These are phyloP conservation scores for Didymella segeticola DNA, from an alignment of 2,329 filamentous ascomycete species.

Conservation along the genomic window DNA sequence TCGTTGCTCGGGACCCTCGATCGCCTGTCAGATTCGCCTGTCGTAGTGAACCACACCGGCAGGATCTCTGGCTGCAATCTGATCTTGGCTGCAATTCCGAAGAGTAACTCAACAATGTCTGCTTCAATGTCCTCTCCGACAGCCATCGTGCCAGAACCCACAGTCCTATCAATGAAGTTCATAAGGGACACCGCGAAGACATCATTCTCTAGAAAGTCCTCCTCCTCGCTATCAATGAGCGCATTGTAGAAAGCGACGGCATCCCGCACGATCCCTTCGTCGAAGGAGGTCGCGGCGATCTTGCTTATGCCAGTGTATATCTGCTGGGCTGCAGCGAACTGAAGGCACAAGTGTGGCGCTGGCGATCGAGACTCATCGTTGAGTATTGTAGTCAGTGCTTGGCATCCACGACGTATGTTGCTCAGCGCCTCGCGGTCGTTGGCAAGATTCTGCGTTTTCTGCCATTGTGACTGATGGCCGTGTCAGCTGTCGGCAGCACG, in stretches of 20 bases:
- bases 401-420: constrained; percentile 60
- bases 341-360: constrained; percentile 88
- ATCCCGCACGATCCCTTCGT: constrained; percentile 84
- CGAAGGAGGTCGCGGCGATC: constrained; percentile 83
- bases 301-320: constrained; percentile 90
- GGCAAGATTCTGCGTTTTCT: constrained; percentile 59
- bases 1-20: constrained; percentile 63
- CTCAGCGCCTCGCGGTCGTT: constrained; percentile 59
- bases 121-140: constrained; percentile 82
- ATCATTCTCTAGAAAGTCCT: constrained; percentile 87
- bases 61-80: constrained; percentile 85
- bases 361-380: constrained; percentile 88
- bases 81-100: constrained; percentile 97
- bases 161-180: constrained; percentile 81
- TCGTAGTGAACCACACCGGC: constrained; percentile 80
- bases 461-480: constrained; percentile 63
- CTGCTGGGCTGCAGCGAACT: constrained; percentile 83
- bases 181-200: constrained; percentile 87
- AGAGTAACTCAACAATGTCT: constrained; percentile 88
- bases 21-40: constrained; percentile 49
- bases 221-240: constrained; percentile 94
- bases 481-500: constrained; percentile 17
- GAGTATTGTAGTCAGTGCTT: constrained; percentile 70
- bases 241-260: constrained; percentile 87
- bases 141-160: constrained; percentile 74